Evolutionary conservation across 1,139 yeast species (phyloP).

Genomic region (Kodamaea fungicola): DNA sequence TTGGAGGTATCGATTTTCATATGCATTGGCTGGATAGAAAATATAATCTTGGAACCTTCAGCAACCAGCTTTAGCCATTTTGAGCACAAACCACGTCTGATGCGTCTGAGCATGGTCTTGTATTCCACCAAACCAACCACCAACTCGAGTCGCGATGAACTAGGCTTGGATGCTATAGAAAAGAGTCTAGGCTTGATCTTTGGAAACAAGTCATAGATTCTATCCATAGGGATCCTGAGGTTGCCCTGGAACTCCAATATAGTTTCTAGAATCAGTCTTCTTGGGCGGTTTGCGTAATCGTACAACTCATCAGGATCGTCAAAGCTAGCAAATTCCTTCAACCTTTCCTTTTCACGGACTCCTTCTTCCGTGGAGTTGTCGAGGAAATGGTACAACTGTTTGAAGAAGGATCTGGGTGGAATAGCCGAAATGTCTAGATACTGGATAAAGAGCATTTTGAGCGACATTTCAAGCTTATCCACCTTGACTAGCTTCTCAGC

Average conservation of each 20-base stretch:
- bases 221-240: conserved; percentile 68
- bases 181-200: conserved; percentile 74
- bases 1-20: conserved; percentile 30
- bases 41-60: conserved; percentile 49
- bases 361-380: conserved; percentile 44
- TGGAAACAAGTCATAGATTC: conserved; percentile 76
- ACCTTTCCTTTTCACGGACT: conserved; percentile 64
- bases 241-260: conserved; percentile 72
- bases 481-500: conserved; percentile 53
- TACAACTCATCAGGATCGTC: conserved; percentile 77
- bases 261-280: conserved; percentile 83
- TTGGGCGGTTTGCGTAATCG: conserved; percentile 87
- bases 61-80: conserved; percentile 59
- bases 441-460: conserved; percentile 68
- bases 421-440: conserved; percentile 81
- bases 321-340: conserved; percentile 70
- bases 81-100: conserved; percentile 82
- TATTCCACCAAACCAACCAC: conserved; percentile 85
- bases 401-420: conserved; percentile 81
- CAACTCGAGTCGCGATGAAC: conserved; percentile 47
- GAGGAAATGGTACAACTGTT: conserved; percentile 69
- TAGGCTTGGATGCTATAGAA: conserved; percentile 70
- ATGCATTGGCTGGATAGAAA: conserved; percentile 51
- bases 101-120: conserved; percentile 70
- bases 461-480: conserved; percentile 38